Evolutionary conservation across 345 rosid genomes (phyloP).

Genomic region (Citrus trifoliata): DNA sequence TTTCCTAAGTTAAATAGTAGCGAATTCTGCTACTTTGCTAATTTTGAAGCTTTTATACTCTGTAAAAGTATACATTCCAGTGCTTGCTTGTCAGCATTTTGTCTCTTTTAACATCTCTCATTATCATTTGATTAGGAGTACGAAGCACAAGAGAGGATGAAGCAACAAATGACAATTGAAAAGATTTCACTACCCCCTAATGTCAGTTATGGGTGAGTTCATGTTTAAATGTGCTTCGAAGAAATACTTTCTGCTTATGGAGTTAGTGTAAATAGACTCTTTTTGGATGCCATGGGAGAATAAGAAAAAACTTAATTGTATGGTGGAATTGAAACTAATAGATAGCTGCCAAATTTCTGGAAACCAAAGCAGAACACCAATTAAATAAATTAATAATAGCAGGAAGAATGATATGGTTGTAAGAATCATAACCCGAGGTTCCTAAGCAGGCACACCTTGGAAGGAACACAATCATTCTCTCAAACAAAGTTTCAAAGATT

Average conservation of each 20-base stretch:
- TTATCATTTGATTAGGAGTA: constrained; percentile 45
- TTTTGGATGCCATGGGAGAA: neutral
- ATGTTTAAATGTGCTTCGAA: neutral
- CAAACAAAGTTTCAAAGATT: neutral
- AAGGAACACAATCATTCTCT: neutral
- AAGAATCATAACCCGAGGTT: neutral
- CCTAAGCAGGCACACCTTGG: neutral
- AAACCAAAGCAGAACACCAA: neutral
- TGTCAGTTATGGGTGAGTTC: constrained; percentile 66
- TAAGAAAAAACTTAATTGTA: neutral
- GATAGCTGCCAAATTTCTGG: neutral
- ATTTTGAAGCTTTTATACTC: neutral
- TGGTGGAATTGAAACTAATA: neutral
- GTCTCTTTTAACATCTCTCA: neutral
- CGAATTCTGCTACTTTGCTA: neutral
- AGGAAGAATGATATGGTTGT: neutral
- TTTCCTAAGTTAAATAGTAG: neutral
- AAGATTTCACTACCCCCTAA: constrained; percentile 58
- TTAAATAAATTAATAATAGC: neutral
- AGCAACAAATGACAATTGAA: constrained; percentile 60
- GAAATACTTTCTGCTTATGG: neutral
- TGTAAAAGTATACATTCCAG: neutral
- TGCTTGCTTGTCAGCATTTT: neutral
- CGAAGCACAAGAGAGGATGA: constrained; percentile 76
- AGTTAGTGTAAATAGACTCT: neutral